Percentiles rank a stretch among this genome's conserved stretches.
Evolutionary conservation across 768 basidiomycete genomes (phyloP).

Genomic region (Austroboletus festivus): DNA sequence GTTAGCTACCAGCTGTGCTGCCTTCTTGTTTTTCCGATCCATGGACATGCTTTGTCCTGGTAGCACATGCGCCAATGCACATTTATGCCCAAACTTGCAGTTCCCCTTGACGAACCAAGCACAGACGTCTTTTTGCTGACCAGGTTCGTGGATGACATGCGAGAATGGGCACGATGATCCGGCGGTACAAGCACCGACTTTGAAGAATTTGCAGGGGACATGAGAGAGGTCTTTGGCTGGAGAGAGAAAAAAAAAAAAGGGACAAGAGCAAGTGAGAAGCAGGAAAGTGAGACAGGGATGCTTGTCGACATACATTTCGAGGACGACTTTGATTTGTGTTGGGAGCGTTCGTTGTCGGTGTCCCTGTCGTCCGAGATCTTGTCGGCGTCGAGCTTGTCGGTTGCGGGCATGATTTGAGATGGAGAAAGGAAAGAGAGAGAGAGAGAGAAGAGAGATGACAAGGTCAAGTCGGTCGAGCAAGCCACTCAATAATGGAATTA

Average conservation of each 20-base stretch:
- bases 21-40: slow-evolving; percentile 97
- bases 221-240: slow-evolving; percentile 89
- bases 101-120: slow-evolving; percentile 95
- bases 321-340: slow-evolving; percentile 24
- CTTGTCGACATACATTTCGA: slow-evolving; percentile 31
- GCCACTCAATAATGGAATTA: not conserved
- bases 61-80: slow-evolving; percentile 90
- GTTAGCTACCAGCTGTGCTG: slow-evolving; percentile 67
- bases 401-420: slow-evolving; percentile 13
- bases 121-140: slow-evolving; percentile 76
- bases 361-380: slow-evolving; percentile 20
- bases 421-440: not conserved
- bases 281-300: not conserved
- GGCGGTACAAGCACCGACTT: slow-evolving; percentile 90
- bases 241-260: not conserved
- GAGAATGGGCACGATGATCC: slow-evolving; percentile 96
- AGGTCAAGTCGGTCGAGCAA: not conserved
- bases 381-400: slow-evolving; percentile 23
- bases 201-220: slow-evolving; percentile 98
- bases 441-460: not conserved
- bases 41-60: slow-evolving; percentile 93
- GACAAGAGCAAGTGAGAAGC: not conserved
- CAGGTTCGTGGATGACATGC: slow-evolving; percentile 69
- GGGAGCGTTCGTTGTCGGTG: slow-evolving; percentile 18
- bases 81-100: slow-evolving; percentile 77